Base-by-base conservation (phyloP, 2,329 filamentous ascomycete species). In the Botryotinia narcissicola region DNA sequence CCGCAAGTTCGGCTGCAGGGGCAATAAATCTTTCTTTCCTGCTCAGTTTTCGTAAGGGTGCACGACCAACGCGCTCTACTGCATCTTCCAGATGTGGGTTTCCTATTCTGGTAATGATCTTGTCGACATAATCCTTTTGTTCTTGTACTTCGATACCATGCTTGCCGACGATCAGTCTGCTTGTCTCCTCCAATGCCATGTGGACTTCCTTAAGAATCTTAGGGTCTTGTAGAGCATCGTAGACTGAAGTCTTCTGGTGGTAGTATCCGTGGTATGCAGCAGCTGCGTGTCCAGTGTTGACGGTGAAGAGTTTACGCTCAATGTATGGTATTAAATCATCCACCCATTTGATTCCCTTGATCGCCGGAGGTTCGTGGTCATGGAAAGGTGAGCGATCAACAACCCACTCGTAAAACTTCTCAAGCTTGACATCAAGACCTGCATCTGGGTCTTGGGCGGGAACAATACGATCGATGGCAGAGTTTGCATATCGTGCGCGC, bases 371-470 rank as follows among this genome's bases (percentile, higher is more conserved):
- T 71, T 87, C 86, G 75, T 88, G 85, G 76, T 91, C 89, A 76
- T 91, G 87, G 83, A 98, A 98, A 3, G 95, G 95, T 62, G 90
- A 92, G 82, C 90, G 86, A 82, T 99, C 96, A 70, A 99, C 95
- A 57, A 96, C 95, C 96, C 96, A 99, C 86, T 99, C 96, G 85
- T 93, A 98, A 87, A 98, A 99, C 85, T 96, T 96, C 88, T 99
- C 96, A 66, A 99, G 94, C 80, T 92, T 95, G 78, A 99, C 96
- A 81, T 98, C 91, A 62, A 99, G 88, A 73, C 94, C 94, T 37
- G 91, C 89, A 79, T 93, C 85, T 69, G 89, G 85, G 75, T 94
- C 91, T 85, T 98, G 96, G 61, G 94, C 93, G 22, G 96, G 96
- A 37, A 98, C 96, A 82, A 99, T 99, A 75, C 96, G 93, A 87